Percentiles rank a stretch among this genome's conserved stretches.
Conservation (phyloP, 1,284 basidiomycete species). For the Chalciporus sp. region DNA sequence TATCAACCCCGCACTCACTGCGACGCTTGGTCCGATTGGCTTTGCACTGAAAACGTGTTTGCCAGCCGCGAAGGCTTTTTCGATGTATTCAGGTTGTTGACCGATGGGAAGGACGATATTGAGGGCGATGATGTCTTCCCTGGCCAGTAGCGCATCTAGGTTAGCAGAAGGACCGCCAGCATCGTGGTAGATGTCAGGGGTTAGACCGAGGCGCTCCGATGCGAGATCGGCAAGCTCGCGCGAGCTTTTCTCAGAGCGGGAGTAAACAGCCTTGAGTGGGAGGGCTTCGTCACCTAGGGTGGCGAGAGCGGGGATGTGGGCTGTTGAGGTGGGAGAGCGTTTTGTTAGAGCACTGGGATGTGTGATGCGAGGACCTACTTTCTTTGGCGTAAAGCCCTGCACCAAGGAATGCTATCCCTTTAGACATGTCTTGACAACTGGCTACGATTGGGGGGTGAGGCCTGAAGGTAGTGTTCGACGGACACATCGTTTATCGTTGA, state of each 20-base stretch:
- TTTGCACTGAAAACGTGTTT: conserved; percentile 53
- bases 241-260: too few species aligned
- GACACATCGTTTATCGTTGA: background rate
- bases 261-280: too few species aligned
- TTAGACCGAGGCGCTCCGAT: too few species aligned
- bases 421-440: background rate
- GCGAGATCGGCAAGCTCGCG: too few species aligned
- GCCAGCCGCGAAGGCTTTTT: conserved; percentile 61
- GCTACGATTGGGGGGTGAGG: too few species aligned
- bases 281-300: too few species aligned
- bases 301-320: too few species aligned
- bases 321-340: too few species aligned
- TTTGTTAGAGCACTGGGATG: conserved; percentile 46
- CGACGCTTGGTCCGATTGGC: background rate
- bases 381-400: conserved; percentile 71
- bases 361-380: conserved; percentile 41
- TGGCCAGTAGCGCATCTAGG: conserved; percentile 47
- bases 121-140: conserved; percentile 67
- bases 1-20: background rate
- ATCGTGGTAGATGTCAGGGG: too few species aligned
- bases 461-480: too few species aligned
- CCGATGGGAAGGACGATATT: conserved; percentile 77
- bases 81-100: conserved; percentile 65
- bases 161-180: too few species aligned
- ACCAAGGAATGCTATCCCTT: conserved; percentile 58